Evolutionary conservation across 208 protist species (phyloP).

Genomic region (Acanthamoeba healyi): DNA sequence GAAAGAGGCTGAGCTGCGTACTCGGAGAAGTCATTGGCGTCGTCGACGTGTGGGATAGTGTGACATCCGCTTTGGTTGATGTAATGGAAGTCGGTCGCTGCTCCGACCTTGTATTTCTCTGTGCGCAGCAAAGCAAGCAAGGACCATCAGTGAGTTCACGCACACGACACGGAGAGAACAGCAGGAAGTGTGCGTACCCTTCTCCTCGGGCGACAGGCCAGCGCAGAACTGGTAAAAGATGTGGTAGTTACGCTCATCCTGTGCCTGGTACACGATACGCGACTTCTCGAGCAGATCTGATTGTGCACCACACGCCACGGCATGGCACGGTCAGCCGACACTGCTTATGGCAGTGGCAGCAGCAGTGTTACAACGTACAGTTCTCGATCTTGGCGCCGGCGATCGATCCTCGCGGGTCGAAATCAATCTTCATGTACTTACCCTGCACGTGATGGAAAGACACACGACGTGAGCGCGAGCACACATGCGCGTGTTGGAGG

Average conservation of each 20-base stretch:
- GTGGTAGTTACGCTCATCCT: constrained; percentile 96
- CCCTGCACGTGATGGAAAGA: constrained; percentile 33
- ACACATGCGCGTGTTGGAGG: too few species aligned
- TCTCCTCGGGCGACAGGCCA: constrained; percentile 40
- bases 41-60: constrained; percentile 87
- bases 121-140: too few species aligned
- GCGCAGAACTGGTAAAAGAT: constrained; percentile 94
- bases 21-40: constrained; percentile 91
- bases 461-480: too few species aligned
- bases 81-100: constrained; percentile 87
- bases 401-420: constrained; percentile 58
- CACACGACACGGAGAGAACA: too few species aligned
- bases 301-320: too few species aligned
- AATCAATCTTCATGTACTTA: constrained; percentile 75
- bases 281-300: constrained; percentile 78
- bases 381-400: constrained; percentile 73
- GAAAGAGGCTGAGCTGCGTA: too few species aligned
- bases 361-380: too few species aligned
- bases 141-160: too few species aligned
- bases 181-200: constrained; percentile 22
- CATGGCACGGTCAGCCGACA: too few species aligned
- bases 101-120: constrained; percentile 69
- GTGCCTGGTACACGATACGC: constrained; percentile 78
- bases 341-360: too few species aligned
- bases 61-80: constrained; percentile 88